phyloP scores from a whole-genome alignment of 768 basidiomycete genomes.

The Lactarius vividus region DNA sequence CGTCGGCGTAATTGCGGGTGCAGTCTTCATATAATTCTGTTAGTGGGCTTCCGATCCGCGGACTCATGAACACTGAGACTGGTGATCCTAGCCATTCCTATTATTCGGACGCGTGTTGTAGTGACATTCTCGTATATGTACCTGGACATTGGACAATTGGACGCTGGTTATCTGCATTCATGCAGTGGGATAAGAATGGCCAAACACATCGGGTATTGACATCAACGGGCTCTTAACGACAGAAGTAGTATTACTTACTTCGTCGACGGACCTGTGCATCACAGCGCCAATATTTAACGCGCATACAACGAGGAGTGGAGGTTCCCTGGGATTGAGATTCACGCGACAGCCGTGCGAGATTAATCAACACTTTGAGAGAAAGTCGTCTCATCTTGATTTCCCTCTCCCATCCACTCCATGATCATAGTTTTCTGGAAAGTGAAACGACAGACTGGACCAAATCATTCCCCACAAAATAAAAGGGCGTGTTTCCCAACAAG shows the following conservation, averaged over 20 bases:
- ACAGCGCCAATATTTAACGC: no score
- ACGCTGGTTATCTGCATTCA: not conserved
- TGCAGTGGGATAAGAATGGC: not conserved
- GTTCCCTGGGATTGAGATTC: not conserved
- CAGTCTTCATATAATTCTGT: slow-evolving; percentile 10
- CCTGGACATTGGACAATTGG: slow-evolving; percentile 7
- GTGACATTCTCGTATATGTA: slow-evolving; percentile 2
- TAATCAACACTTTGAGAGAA: not conserved
- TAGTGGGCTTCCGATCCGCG: slow-evolving; percentile 2
- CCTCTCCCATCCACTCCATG: not conserved
- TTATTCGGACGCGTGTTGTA: not conserved
- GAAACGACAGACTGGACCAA: not conserved
- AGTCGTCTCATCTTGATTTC: not conserved
- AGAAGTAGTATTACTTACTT: not conserved
- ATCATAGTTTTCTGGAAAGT: not conserved
- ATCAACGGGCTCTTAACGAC: not conserved
- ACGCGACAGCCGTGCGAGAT: not conserved
- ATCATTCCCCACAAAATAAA: not conserved
- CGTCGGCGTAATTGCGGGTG: slow-evolving; percentile 20
- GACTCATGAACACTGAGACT: slow-evolving; percentile 9
- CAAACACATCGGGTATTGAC: not conserved
- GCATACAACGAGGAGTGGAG: not conserved
- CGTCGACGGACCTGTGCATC: not conserved
- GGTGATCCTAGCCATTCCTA: not conserved
- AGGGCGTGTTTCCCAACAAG: not conserved